phyloP scores from a whole-genome alignment of 2,329 filamentous ascomycete genomes.

The Exophiala calicioides region DNA sequence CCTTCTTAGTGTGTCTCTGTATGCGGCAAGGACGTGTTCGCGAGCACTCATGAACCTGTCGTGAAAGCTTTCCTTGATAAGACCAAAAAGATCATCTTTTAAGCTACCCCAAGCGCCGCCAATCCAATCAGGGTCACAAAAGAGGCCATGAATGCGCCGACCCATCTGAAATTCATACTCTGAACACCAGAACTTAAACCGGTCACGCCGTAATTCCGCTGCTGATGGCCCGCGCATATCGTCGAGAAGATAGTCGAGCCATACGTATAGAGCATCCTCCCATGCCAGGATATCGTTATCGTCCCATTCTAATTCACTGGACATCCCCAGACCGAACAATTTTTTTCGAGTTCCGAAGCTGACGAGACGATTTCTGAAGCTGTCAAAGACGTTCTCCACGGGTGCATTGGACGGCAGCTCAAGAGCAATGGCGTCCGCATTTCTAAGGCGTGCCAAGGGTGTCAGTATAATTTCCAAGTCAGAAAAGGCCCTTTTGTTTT shows the following conservation, averaged over 20 bases:
- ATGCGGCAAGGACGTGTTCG: slow-evolving; percentile 7
- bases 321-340: slow-evolving; percentile 1
- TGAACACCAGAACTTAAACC: slow-evolving; percentile 13
- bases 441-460: slow-evolving; percentile 11
- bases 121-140: not conserved
- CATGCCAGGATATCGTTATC: not conserved
- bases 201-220: slow-evolving; percentile 3
- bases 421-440: slow-evolving; percentile 5
- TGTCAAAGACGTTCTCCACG: not conserved
- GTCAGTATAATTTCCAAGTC: slow-evolving; percentile 13
- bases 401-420: slow-evolving; percentile 6
- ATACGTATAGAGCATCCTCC: slow-evolving; percentile 8
- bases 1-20: slow-evolving; percentile 7
- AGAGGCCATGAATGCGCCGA: slow-evolving; percentile 1
- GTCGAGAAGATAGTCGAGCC: slow-evolving; percentile 3
- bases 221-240: slow-evolving; percentile 1
- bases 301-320: not conserved
- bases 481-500: not conserved
- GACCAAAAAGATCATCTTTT: not conserved
- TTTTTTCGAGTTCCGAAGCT: not conserved
- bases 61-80: slow-evolving; percentile 2
- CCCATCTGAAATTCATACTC: slow-evolving; percentile 9
- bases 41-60: slow-evolving; percentile 15
- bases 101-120: not conserved
- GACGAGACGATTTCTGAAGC: slow-evolving; percentile 1